Percentiles rank a stretch among this genome's conserved stretches.
Conservation (phyloP, 495 filamentous ascomycete genomes). For the Xylaria intraflava region DNA sequence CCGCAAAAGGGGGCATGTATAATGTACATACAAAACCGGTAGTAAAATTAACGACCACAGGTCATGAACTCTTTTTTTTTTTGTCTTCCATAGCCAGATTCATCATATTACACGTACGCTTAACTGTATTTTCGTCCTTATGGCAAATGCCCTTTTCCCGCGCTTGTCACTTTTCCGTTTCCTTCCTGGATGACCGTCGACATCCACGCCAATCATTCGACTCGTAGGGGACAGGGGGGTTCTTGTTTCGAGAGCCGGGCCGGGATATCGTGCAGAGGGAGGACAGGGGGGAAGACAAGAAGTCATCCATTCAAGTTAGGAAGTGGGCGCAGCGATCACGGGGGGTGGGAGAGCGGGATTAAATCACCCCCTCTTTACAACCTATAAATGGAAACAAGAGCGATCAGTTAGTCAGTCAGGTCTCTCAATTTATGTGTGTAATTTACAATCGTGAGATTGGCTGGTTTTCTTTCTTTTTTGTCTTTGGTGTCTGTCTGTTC, state of each 20-base stretch:
- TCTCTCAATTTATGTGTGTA: constrained; percentile 11
- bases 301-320: constrained; percentile 1
- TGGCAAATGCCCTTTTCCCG: background rate
- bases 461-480: constrained; percentile 4
- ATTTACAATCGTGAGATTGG: constrained; percentile 7
- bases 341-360: background rate
- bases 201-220: background rate
- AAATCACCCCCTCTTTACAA: constrained; percentile 7
- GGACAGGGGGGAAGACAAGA: background rate
- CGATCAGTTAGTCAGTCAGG: constrained; percentile 8
- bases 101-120: no score
- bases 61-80: no score
- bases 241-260: background rate
- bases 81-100: no score
- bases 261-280: background rate
- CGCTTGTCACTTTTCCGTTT: background rate
- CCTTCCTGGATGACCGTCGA: background rate
- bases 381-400: constrained; percentile 6
- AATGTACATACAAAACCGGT: background rate
- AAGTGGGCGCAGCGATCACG: background rate
- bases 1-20: background rate
- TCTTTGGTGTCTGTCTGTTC: constrained; percentile 16
- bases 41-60: no score
- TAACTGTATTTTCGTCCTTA: no score
- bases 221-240: background rate